Evolutionary conservation across 2,329 filamentous ascomycete species (phyloP).

Genomic region (Nannizzia gypsea): DNA sequence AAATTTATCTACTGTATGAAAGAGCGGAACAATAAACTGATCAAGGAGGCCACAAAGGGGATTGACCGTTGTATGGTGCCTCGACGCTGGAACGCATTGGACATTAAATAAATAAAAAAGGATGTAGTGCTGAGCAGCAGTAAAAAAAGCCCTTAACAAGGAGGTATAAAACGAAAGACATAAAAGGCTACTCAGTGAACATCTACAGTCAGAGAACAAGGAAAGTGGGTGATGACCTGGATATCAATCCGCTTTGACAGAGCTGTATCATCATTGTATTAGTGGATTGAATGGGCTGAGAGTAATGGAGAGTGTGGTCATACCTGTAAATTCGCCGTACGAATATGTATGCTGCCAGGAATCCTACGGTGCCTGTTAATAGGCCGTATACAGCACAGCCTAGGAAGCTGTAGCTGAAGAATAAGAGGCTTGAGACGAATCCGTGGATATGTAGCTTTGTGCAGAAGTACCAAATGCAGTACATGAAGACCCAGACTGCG

Average conservation of each 20-base stretch:
- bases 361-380: conserved; percentile 71
- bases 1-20: not conserved
- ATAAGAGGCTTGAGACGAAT: conserved; percentile 65
- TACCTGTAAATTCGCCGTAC: conserved; percentile 71
- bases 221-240: not conserved
- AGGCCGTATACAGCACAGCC: conserved; percentile 72
- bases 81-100: not conserved
- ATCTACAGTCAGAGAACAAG: not conserved
- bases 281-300: not conserved
- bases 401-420: conserved; percentile 75
- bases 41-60: not conserved
- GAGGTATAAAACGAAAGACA: not conserved
- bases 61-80: not conserved
- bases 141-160: not conserved
- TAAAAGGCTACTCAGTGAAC: not conserved
- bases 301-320: conserved; percentile 24
- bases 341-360: conserved; percentile 73
- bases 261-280: conserved; percentile 8
- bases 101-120: not conserved
- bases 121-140: not conserved
- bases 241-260: conserved; percentile 15
- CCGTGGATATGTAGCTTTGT: conserved; percentile 70
- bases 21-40: not conserved
- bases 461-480: conserved; percentile 74
- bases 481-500: conserved; percentile 68